Evolutionary conservation across 257 asterid species (phyloP).

Genomic region (Cruciata laevipes): DNA sequence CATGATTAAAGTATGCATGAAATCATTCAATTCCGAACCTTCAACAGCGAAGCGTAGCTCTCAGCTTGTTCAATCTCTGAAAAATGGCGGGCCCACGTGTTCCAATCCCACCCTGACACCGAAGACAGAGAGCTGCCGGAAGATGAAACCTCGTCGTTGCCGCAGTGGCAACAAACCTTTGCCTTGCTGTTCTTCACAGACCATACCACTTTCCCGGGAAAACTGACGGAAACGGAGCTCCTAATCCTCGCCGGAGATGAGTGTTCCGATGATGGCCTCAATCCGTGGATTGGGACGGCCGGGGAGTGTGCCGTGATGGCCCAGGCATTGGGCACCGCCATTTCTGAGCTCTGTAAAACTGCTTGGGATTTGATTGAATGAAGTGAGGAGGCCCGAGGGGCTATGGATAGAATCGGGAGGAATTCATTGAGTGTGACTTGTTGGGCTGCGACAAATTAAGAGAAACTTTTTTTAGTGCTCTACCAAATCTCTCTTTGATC

Average conservation of each 20-base stretch:
- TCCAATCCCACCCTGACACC: slow-evolving; percentile 81
- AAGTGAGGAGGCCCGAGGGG: not conserved
- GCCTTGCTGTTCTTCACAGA: slow-evolving; percentile 26
- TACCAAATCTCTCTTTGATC: slow-evolving; percentile 1
- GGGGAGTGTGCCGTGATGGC: slow-evolving; percentile 49
- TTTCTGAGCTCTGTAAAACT: slow-evolving; percentile 12
- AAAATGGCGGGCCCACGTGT: slow-evolving; percentile 76
- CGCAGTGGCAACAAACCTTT: slow-evolving; percentile 46
- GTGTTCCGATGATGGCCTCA: slow-evolving; percentile 34
- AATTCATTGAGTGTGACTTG: not conserved
- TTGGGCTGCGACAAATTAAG: not conserved
- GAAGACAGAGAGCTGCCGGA: slow-evolving; percentile 30
- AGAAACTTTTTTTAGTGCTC: not conserved
- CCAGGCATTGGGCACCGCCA: slow-evolving; percentile 83
- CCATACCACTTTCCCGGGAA: slow-evolving; percentile 22
- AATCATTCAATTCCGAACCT: slow-evolving; percentile 36
- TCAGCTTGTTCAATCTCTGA: slow-evolving; percentile 86
- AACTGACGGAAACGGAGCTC: slow-evolving; percentile 18
- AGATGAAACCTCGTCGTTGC: slow-evolving; percentile 15
- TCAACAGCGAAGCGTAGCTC: slow-evolving; percentile 64
- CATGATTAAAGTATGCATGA: not conserved
- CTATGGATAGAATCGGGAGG: not conserved
- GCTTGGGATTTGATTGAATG: not conserved
- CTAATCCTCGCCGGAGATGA: slow-evolving; percentile 24
- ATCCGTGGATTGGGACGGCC: slow-evolving; percentile 37